These are phyloP conservation scores for Cladosporium sp. DNA, from an alignment of 2,329 filamentous ascomycete genomes.

Conservation along the genomic window DNA sequence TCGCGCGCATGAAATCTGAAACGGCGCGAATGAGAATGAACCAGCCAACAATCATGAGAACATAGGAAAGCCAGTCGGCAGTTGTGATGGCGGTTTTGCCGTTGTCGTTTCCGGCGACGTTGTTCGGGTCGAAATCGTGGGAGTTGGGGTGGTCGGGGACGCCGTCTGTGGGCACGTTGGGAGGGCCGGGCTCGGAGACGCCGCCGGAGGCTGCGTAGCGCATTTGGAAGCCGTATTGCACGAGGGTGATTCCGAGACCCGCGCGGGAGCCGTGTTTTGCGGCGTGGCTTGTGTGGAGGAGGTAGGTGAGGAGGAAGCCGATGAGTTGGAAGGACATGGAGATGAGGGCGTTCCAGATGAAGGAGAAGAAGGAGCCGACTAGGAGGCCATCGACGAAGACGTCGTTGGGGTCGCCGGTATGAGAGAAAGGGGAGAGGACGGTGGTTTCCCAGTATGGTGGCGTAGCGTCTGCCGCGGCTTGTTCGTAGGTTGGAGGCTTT, in stretches of 20 bases:
- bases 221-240: conserved; percentile 97
- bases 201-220: conserved; percentile 53
- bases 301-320: conserved; percentile 95
- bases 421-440: conserved; percentile 87
- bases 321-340: conserved; percentile 96
- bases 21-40: conserved; percentile 95
- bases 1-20: conserved; percentile 82
- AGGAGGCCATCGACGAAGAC: conserved; percentile 97
- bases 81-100: conserved; percentile 59
- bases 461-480: conserved; percentile 92
- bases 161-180: conserved; percentile 43
- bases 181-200: conserved; percentile 24
- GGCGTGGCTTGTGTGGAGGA: conserved; percentile 95
- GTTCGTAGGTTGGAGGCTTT: conserved; percentile 96
- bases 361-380: conserved; percentile 82
- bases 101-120: conserved; percentile 52
- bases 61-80: conserved; percentile 86
- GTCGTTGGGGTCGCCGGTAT: conserved; percentile 84
- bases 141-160: conserved; percentile 80
- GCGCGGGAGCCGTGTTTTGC: conserved; percentile 96
- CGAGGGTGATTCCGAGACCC: conserved; percentile 89
- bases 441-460: conserved; percentile 99
- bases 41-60: conserved; percentile 96
- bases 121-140: conserved; percentile 79
- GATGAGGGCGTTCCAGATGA: conserved; percentile 93